Conservation (phyloP, 768 basidiomycete species). For the Suillus americanus region DNA sequence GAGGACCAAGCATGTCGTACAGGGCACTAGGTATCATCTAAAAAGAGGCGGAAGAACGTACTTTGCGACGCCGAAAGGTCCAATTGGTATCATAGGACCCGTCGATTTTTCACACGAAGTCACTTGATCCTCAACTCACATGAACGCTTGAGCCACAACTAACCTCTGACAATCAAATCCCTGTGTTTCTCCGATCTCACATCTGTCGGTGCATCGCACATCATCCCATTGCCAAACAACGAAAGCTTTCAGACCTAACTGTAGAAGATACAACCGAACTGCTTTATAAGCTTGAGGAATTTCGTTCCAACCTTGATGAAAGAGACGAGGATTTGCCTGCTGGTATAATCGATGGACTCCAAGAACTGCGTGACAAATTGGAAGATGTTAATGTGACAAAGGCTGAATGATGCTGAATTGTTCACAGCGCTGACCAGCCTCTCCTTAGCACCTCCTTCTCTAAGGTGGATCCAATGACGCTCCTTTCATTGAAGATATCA, state of each 20-base stretch:
- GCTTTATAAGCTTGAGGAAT: constrained; percentile 10
- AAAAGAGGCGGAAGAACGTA: too few species aligned
- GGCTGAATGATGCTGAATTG: background rate
- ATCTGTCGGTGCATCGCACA: background rate
- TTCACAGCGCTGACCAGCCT: background rate
- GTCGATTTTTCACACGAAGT: too few species aligned
- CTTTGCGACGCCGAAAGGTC: too few species aligned
- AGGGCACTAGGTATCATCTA: too few species aligned
- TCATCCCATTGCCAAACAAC: background rate
- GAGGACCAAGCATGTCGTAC: too few species aligned
- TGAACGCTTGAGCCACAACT: too few species aligned
- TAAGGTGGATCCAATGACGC: background rate
- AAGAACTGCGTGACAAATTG: constrained; percentile 11
- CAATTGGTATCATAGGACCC: too few species aligned
- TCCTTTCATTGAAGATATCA: background rate
- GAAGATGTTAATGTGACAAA: background rate
- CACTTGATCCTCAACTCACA: too few species aligned
- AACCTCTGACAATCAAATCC: background rate
- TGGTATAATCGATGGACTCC: constrained; percentile 7
- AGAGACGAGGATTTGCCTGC: constrained; percentile 18
- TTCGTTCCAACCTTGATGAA: constrained; percentile 17
- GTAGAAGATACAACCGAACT: constrained; percentile 11
- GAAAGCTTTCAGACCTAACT: constrained; percentile 10
- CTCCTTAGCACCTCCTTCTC: background rate
- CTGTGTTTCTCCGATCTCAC: background rate